Base-by-base conservation (phyloP, 2,329 filamentous ascomycete genomes). In the Aschersonia sp. region DNA sequence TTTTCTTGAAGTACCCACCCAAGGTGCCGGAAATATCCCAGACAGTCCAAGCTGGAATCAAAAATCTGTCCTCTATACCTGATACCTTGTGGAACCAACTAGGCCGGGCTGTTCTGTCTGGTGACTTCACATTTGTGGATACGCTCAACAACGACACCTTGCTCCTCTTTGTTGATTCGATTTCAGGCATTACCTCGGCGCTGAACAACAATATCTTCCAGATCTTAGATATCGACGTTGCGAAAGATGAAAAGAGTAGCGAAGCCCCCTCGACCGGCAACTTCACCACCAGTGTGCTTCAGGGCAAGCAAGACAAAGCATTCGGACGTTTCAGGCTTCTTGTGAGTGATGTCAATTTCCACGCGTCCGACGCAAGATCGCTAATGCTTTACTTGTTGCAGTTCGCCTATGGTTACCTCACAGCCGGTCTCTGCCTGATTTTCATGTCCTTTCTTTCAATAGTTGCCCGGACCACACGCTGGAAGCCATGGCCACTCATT, bases 371-470 rank as follows among this genome's bases (percentile, higher is more conserved):
- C 22, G 11, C 14, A n/a, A 11, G 7, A 12, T 42, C 29, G 9
- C 39, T 43, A 12, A 11, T 12, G n/a, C 45, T 4, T 43, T 33
- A 12, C 8, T 30, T 30, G 22, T 22, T n/a, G 11, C 35, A 65
- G 62, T 66, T 66, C 47, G 54, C 58, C 14, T 65, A 61, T 44
- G 60, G 57, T 6, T 67, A 63, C 45, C 52, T 66, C 32, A 55
- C 59, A 10, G 58, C 58, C 4, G 63, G 62, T 0, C 45, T 54
- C 45, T 58, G 59, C 29, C 53, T 66, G 30, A 51, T 60, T 29
- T 50, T 66, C 11, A 60, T 66, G 57, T 53, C 56, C 2, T 5
- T 58, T 5, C 57, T 67, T 6, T 54, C 59, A 40, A 47, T 62
- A 40, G 46, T 64, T 35, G 54, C 62, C 1, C 60, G 62, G 29